Evolutionary conservation across 805 yeast species (phyloP).

Genomic region (Candida michaelii): DNA sequence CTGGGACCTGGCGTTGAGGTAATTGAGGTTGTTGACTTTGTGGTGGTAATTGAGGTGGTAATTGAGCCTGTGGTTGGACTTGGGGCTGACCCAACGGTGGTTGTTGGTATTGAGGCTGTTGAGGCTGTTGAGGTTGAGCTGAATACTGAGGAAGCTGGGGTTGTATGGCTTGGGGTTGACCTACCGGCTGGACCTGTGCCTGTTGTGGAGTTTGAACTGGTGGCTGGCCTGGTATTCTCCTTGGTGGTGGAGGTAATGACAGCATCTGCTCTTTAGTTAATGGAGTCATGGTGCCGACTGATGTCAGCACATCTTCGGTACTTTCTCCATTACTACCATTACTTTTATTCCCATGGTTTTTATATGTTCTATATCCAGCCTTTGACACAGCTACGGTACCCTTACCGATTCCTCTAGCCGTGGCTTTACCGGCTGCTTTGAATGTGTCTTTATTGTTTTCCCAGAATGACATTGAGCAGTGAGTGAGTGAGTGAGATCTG

Average conservation of each 20-base stretch:
- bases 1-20: constrained; percentile 9
- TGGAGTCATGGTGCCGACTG: constrained; percentile 8
- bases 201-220: constrained; percentile 13
- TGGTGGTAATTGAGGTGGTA: background rate
- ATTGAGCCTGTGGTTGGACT: constrained; percentile 13
- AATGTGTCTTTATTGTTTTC: constrained; percentile 51
- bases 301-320: background rate
- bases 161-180: constrained; percentile 5
- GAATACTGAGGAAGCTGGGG: no score
- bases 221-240: constrained; percentile 21
- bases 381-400: constrained; percentile 50
- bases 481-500: background rate
- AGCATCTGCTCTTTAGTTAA: constrained; percentile 20
- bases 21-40: background rate
- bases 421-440: constrained; percentile 49
- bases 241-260: constrained; percentile 34
- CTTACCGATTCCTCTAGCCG: constrained; percentile 50
- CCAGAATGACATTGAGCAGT: constrained; percentile 26
- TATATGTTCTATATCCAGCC: constrained; percentile 53
- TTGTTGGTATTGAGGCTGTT: constrained; percentile 12
- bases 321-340: constrained; percentile 17
- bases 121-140: constrained; percentile 9
- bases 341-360: constrained; percentile 34
- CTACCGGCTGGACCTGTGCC: constrained; percentile 7
- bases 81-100: constrained; percentile 3